These are phyloP conservation scores for Pyrenopolyporus hunteri DNA, from an alignment of 495 filamentous ascomycete species.

Conservation along the genomic window DNA sequence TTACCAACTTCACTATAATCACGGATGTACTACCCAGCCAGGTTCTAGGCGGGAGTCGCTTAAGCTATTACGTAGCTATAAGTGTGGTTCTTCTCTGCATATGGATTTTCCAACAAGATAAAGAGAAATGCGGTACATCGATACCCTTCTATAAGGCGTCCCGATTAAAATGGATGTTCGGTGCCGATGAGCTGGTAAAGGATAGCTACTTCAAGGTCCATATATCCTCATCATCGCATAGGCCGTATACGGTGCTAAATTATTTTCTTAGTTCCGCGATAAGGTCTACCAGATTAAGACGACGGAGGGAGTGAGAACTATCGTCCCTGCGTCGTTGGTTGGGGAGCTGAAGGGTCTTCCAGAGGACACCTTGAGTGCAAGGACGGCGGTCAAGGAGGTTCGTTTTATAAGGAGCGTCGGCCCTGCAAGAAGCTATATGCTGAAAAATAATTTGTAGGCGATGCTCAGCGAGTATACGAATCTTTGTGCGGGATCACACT, in stretches of 20 bases:
- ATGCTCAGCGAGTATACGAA: constrained; percentile 48
- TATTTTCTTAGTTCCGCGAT: constrained; percentile 41
- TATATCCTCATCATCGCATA: neutral
- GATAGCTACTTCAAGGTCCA: constrained; percentile 47
- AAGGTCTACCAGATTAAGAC: constrained; percentile 48
- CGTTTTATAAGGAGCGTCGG: neutral
- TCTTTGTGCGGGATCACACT: constrained; percentile 41
- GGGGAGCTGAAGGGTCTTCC: constrained; percentile 49
- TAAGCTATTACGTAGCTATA: constrained; percentile 43
- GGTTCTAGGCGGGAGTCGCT: constrained; percentile 24
- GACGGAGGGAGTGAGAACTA: constrained; percentile 47
- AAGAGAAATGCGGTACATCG: constrained; percentile 30
- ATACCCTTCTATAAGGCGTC: constrained; percentile 44
- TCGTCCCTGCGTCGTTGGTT: constrained; percentile 44
- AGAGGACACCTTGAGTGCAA: constrained; percentile 46
- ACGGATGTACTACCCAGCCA: constrained; percentile 24
- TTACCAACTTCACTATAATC: constrained; percentile 31
- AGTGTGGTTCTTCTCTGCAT: constrained; percentile 31
- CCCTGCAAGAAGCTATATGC: neutral
- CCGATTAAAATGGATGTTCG: constrained; percentile 47
- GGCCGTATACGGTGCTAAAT: constrained; percentile 4
- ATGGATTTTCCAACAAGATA: constrained; percentile 37
- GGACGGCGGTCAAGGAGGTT: constrained; percentile 46
- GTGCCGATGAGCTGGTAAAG: constrained; percentile 41
- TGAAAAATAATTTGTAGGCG: constrained; percentile 33